Conservation (phyloP, 805 yeast genomes). For the Metschnikowia lachancei region DNA sequence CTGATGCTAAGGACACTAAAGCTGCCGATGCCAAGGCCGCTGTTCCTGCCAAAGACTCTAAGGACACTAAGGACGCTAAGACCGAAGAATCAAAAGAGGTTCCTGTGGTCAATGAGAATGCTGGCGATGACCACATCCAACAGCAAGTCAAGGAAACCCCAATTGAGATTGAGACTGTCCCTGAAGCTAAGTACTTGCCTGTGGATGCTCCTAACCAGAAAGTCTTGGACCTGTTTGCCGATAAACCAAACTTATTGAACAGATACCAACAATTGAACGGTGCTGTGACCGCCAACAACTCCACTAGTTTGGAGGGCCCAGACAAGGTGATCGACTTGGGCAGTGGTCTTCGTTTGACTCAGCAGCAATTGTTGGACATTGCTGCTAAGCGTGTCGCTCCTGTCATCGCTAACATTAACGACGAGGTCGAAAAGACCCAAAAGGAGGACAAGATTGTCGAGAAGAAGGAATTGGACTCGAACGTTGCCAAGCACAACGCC, state of each 20-base stretch:
- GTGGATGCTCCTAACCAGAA: constrained; percentile 36
- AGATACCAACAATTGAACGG: constrained; percentile 50
- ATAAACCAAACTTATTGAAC: constrained; percentile 47
- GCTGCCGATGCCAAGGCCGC: too few relatives aligned
- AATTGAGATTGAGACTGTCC: constrained; percentile 35
- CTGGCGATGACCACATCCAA: constrained; percentile 29
- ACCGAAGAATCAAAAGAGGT: constrained; percentile 8
- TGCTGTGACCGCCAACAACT: constrained; percentile 46
- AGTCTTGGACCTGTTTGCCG: constrained; percentile 37
- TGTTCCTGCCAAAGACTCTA: too few relatives aligned
- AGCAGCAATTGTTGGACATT: constrained; percentile 52
- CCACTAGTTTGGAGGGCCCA: constrained; percentile 47
- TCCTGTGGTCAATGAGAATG: constrained; percentile 7
- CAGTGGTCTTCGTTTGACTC: constrained; percentile 52
- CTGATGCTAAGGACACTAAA: too few relatives aligned
- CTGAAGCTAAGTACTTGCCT: constrained; percentile 35
- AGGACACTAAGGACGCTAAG: too few relatives aligned
- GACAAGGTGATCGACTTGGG: constrained; percentile 51
- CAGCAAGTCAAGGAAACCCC: constrained; percentile 30
- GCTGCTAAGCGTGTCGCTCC: constrained; percentile 58
- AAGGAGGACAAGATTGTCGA: constrained; percentile 43
- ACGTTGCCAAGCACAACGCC: constrained; percentile 34
- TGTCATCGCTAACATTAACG: constrained; percentile 49
- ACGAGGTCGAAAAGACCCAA: constrained; percentile 45
- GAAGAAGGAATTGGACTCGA: constrained; percentile 37